Evolutionary conservation across 2,329 filamentous ascomycete genomes (phyloP).

Genomic region (Alternaria ethzedia): DNA sequence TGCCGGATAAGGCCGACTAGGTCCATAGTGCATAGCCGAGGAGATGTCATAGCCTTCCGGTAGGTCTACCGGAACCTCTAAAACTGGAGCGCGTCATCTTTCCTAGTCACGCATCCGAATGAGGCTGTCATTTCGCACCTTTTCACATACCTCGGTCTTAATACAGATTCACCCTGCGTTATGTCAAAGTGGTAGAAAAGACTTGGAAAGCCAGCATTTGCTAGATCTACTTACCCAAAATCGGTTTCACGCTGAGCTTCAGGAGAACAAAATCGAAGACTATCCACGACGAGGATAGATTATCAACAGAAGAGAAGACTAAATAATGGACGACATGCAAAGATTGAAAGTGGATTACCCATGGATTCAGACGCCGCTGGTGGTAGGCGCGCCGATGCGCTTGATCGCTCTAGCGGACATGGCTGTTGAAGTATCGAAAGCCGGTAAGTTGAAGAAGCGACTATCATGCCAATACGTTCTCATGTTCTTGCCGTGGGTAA

Average conservation of each 20-base stretch:
- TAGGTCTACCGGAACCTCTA: background rate
- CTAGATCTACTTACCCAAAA: background rate
- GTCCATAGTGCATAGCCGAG: background rate
- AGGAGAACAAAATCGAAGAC: no score
- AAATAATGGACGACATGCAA: constrained; percentile 14
- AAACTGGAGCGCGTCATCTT: background rate
- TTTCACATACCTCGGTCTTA: background rate
- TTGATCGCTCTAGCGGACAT: constrained; percentile 64
- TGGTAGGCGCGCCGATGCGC: constrained; percentile 73
- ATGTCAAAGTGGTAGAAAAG: background rate
- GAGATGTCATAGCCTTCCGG: background rate
- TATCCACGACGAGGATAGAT: background rate
- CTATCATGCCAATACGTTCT: background rate
- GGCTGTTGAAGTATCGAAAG: constrained; percentile 65
- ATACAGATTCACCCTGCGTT: rapidly evolving
- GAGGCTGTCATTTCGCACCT: rapidly evolving
- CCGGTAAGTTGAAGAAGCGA: constrained; percentile 45
- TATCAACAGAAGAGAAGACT: background rate
- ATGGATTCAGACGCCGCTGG: constrained; percentile 64
- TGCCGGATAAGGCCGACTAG: background rate
- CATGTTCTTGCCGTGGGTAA: background rate
- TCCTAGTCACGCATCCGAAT: background rate
- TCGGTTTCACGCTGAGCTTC: no score
- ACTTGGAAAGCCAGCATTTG: background rate
- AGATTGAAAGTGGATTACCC: constrained; percentile 56